A percentile compares a stretch with the other conserved stretches of the same genome.
phyloP scores from a whole-genome alignment of 2,329 filamentous ascomycete species.

The Berkeleyomyces rouxiae region DNA sequence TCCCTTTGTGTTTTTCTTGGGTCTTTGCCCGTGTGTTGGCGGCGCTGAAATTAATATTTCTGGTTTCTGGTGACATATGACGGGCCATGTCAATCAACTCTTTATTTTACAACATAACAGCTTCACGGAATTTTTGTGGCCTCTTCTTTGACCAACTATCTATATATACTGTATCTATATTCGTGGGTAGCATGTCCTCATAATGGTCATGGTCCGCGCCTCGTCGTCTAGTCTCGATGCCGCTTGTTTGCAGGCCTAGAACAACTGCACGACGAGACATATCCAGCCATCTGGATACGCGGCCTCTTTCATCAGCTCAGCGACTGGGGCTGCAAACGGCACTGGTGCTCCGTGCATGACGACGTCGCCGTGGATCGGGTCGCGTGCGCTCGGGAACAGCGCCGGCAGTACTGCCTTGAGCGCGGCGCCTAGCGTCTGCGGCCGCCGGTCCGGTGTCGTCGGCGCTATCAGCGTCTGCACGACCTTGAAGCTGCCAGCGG shows the following conservation, averaged over 20 bases:
- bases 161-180: no score
- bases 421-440: conserved; percentile 51
- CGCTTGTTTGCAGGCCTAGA: background rate
- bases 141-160: no score
- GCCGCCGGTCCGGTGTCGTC: conserved; percentile 22
- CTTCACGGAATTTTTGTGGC: background rate
- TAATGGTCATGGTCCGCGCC: background rate
- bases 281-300: conserved; percentile 89
- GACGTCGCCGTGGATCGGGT: conserved; percentile 67
- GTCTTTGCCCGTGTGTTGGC: background rate
- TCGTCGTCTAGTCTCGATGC: background rate
- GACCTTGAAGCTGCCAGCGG: conserved; percentile 44
- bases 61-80: background rate
- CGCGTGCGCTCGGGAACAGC: conserved; percentile 74
- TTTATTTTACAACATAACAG: background rate
- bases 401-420: conserved; percentile 59
- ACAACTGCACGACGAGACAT: conserved; percentile 49
- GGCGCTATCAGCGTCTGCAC: conserved; percentile 60
- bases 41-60: background rate
- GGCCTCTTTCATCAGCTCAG: conserved; percentile 66
- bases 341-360: conserved; percentile 73
- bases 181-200: background rate
- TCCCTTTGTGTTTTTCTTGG: background rate
- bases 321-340: conserved; percentile 62
- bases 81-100: background rate